These are phyloP conservation scores for Solanum arcanum DNA, from an alignment of 257 asterid species.

Conservation along the genomic window DNA sequence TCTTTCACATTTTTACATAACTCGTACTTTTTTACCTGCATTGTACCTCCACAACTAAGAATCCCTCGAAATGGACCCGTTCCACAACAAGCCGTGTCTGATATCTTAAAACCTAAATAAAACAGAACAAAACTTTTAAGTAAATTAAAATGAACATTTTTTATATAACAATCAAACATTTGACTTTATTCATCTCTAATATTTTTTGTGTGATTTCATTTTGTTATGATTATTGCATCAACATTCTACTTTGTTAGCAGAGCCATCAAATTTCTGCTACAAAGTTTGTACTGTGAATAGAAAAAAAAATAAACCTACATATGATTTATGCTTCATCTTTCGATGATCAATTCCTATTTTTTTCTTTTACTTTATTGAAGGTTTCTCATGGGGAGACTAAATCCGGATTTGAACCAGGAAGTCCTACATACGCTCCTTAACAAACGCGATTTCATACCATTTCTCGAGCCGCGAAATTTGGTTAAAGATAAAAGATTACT, in stretches of 20 bases:
- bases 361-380: too few species aligned
- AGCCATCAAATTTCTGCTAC: neutral
- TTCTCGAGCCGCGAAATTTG: neutral
- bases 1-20: constrained; percentile 24
- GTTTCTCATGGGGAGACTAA: too few species aligned
- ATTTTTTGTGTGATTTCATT: too few species aligned
- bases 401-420: too few species aligned
- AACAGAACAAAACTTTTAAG: neutral
- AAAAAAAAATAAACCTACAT: too few species aligned
- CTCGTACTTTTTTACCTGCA: constrained; percentile 19
- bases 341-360: too few species aligned
- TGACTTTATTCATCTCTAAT: too few species aligned
- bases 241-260: neutral
- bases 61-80: constrained; percentile 32
- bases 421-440: neutral
- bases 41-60: constrained; percentile 44
- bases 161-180: too few species aligned
- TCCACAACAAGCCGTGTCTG: constrained; percentile 21
- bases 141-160: too few species aligned
- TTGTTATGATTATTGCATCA: neutral
- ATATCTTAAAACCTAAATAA: neutral
- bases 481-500: too few species aligned
- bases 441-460: neutral
- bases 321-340: neutral
- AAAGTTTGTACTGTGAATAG: neutral